Percentiles rank a stretch among this genome's conserved stretches.
Evolutionary conservation across 176 grass and related monocot species (phyloP).

Genomic region (Eleusine coracana): DNA sequence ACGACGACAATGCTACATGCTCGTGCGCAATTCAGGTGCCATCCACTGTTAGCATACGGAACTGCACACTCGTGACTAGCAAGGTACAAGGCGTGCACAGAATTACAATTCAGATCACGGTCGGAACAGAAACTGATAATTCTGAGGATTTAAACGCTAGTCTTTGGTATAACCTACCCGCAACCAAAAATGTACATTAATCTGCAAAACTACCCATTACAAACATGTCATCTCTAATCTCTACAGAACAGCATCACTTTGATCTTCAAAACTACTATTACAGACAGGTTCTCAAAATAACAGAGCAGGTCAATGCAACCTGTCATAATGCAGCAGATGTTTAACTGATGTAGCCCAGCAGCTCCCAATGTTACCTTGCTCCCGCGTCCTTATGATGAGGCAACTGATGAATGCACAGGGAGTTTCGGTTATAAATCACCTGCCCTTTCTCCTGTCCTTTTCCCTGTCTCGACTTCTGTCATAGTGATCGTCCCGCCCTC

Average conservation of each 20-base stretch:
- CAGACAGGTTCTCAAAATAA: neutral
- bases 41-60: no score
- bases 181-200: neutral
- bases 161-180: conserved; percentile 2
- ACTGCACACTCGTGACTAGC: no score
- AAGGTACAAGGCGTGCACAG: neutral
- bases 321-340: neutral
- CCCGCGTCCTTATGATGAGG: neutral
- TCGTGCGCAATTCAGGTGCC: no score
- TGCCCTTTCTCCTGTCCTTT: conserved; percentile 71
- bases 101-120: neutral
- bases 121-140: neutral
- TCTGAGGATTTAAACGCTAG: neutral
- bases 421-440: conserved; percentile 34
- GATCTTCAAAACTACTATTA: conserved; percentile 16
- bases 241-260: neutral
- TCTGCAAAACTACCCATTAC: conserved; percentile 20
- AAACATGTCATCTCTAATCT: conserved; percentile 6
- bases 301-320: neutral
- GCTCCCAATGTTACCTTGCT: conserved; percentile 5
- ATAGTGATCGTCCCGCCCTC: conserved; percentile 69
- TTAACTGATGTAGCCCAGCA: neutral
- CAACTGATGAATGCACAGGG: conserved; percentile 10
- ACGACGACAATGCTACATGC: no score
- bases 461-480: conserved; percentile 67